A percentile compares a stretch with the other conserved stretches of the same genome.
Conservation (phyloP, 805 yeast genomes). For the Yamadazyma phyllophila region DNA sequence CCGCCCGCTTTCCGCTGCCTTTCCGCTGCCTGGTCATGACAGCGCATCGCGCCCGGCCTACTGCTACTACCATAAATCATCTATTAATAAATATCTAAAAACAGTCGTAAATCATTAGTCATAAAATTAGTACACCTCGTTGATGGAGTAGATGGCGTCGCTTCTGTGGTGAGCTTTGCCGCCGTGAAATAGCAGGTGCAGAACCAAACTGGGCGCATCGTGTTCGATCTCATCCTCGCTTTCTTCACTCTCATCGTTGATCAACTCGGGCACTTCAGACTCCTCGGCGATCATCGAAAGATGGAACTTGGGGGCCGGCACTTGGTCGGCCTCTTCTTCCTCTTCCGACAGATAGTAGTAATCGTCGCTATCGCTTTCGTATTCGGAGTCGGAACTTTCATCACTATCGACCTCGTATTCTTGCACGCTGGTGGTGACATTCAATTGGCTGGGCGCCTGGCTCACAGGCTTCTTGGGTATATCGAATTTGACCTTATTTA, state of each 20-base stretch:
- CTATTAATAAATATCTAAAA: constrained; percentile 4
- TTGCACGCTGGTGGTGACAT: constrained; percentile 26
- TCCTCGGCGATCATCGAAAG: constrained; percentile 11
- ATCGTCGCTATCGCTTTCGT: constrained; percentile 19
- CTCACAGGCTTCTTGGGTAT: constrained; percentile 7
- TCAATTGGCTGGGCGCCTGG: constrained; percentile 12
- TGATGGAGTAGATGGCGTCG: constrained; percentile 38
- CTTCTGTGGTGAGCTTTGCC: constrained; percentile 21
- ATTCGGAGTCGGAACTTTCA: constrained; percentile 23
- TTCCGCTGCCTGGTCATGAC: too few relatives aligned
- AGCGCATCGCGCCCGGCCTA: too few relatives aligned
- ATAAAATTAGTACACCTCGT: constrained; percentile 33
- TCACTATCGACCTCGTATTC: constrained; percentile 40
- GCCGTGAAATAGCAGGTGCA: constrained; percentile 9
- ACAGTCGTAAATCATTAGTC: constrained; percentile 2
- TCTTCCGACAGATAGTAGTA: constrained; percentile 21
- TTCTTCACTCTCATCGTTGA: constrained; percentile 7
- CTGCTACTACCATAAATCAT: neutral
- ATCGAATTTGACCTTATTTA: constrained; percentile 14
- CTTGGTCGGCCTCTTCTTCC: constrained; percentile 17
- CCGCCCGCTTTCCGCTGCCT: too few relatives aligned
- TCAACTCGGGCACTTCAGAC: constrained; percentile 14
- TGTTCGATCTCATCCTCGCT: constrained; percentile 8
- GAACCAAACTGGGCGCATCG: constrained; percentile 6
- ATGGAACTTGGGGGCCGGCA: neutral